Percentiles rank a stretch among this genome's conserved stretches.
These are phyloP conservation scores for Plantago ovata DNA, from an alignment of 257 asterid genomes.

Conservation along the genomic window DNA sequence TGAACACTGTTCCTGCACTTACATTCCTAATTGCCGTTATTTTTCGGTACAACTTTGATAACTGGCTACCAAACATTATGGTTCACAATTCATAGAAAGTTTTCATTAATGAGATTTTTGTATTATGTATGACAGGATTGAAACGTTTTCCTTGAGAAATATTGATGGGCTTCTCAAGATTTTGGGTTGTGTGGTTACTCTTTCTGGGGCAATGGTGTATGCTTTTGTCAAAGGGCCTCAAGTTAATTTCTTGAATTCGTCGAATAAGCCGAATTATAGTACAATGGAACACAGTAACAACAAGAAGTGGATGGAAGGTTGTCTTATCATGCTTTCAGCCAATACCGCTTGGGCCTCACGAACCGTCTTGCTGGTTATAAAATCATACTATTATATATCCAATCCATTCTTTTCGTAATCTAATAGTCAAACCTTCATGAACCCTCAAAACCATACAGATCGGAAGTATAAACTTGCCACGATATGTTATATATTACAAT, in stretches of 20 bases:
- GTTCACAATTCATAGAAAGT: no score
- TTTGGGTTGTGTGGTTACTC: conserved; percentile 35
- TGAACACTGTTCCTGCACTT: conserved; percentile 55
- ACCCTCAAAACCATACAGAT: no score
- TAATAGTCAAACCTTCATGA: no score
- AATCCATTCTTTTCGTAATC: no score
- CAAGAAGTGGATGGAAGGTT: conserved; percentile 47
- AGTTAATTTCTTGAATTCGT: conserved; percentile 33
- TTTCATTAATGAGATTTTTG: not conserved
- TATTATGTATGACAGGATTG: conserved; percentile 33
- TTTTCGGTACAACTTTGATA: conserved; percentile 49
- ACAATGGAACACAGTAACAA: conserved; percentile 10
- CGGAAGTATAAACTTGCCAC: no score
- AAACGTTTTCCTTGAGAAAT: conserved; percentile 39
- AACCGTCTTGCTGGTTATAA: conserved; percentile 57
- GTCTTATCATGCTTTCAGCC: conserved; percentile 49
- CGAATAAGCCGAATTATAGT: not conserved
- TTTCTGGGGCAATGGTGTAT: conserved; percentile 62
- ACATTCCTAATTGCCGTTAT: conserved; percentile 44
- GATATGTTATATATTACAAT: no score
- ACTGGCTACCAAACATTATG: no score
- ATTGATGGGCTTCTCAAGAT: conserved; percentile 39
- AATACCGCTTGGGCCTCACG: conserved; percentile 52
- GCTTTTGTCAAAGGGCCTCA: conserved; percentile 59
- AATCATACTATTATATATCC: no score